Conservation (phyloP, 139 green algal genomes). For the Closterium sp. region DNA sequence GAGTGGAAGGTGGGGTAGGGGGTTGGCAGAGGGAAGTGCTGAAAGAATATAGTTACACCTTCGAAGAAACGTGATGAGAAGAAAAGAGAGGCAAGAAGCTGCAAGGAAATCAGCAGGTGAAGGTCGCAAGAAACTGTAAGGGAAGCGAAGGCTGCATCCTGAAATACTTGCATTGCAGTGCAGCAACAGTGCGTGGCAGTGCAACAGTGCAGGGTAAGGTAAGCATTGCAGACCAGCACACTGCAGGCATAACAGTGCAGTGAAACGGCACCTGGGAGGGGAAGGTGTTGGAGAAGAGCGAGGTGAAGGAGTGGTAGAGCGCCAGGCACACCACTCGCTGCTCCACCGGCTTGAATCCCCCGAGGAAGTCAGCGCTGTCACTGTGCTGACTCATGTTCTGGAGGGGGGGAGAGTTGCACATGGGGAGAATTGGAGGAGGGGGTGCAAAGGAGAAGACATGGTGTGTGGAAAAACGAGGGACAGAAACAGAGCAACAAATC, state of each 20-base stretch:
- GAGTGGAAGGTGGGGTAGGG: neutral
- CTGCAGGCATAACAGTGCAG: neutral
- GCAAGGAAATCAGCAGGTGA: neutral
- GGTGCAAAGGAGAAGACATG: neutral
- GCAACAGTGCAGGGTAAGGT: neutral
- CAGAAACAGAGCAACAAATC: too few species aligned
- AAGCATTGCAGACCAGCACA: neutral
- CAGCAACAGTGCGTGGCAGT: too few species aligned
- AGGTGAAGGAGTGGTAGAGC: constrained; percentile 41
- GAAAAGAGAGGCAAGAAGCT: too few species aligned
- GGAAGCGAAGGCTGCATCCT: neutral
- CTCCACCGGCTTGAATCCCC: constrained; percentile 88
- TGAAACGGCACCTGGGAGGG: constrained; percentile 17
- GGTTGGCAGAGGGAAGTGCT: neutral
- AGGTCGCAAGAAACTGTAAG: neutral
- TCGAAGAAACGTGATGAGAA: too few species aligned
- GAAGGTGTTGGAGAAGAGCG: constrained; percentile 48
- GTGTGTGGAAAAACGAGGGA: too few species aligned
- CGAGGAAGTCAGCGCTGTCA: constrained; percentile 91
- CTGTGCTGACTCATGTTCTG: constrained; percentile 96
- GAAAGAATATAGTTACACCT: too few species aligned
- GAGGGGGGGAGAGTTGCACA: neutral
- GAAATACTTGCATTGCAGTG: neutral
- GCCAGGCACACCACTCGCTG: constrained; percentile 52
- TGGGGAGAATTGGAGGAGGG: neutral